These are phyloP conservation scores for Naganishia vaughanmartiniae DNA, from an alignment of 768 basidiomycete species.

Conservation along the genomic window DNA sequence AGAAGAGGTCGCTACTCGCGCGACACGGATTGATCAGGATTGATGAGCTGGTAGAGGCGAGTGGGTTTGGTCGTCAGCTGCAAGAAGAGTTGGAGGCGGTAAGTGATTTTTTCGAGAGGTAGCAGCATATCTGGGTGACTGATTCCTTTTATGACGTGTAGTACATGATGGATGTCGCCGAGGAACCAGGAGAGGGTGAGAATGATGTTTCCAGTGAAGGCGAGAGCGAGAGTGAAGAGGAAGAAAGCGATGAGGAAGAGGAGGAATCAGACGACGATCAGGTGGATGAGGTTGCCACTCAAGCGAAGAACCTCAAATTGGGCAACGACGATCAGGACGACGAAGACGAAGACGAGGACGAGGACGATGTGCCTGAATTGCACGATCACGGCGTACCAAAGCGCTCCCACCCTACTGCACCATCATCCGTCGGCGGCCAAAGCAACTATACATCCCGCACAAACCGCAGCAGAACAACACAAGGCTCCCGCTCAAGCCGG, in stretches of 20 bases:
- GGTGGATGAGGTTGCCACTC: slow-evolving; percentile 52
- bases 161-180: slow-evolving; percentile 40
- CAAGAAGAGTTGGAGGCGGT: slow-evolving; percentile 82
- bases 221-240: slow-evolving; percentile 31
- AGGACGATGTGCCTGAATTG: slow-evolving; percentile 42
- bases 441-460: slow-evolving; percentile 13
- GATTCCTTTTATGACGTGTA: not conserved
- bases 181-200: slow-evolving; percentile 37
- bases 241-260: slow-evolving; percentile 34
- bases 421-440: slow-evolving; percentile 8
- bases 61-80: slow-evolving; percentile 83
- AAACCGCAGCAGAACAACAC: slow-evolving; percentile 17
- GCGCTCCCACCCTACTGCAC: slow-evolving; percentile 16
- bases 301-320: slow-evolving; percentile 37
- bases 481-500: slow-evolving; percentile 19
- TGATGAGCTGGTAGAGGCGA: slow-evolving; percentile 90
- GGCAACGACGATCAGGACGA: slow-evolving; percentile 36
- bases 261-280: slow-evolving; percentile 52
- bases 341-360: slow-evolving; percentile 40
- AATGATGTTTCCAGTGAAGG: slow-evolving; percentile 30
- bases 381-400: slow-evolving; percentile 25
- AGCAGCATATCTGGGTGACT: no score
- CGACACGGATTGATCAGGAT: slow-evolving; percentile 54
- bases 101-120: slow-evolving; percentile 36
- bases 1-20: slow-evolving; percentile 54